phyloP scores from a whole-genome alignment of 176 grass and related monocot species.

The Puccinellia tenuiflora region DNA sequence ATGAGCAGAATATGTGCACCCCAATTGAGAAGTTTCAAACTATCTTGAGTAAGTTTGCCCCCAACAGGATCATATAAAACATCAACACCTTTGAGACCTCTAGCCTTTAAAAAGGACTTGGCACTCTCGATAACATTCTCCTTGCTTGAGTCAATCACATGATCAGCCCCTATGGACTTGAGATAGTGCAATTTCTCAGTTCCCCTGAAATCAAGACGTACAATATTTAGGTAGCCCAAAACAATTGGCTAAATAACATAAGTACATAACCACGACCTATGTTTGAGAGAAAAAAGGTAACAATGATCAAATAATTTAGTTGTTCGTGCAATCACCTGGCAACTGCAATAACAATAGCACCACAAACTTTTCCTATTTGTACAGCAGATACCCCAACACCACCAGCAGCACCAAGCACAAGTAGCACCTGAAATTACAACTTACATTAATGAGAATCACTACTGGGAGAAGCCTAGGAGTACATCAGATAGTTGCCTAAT shows the following conservation, averaged over 20 bases:
- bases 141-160: conserved; percentile 81
- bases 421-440: conserved; percentile 66
- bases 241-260: neutral
- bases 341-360: conserved; percentile 86
- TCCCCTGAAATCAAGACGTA: conserved; percentile 47
- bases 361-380: conserved; percentile 96
- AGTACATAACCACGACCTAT: neutral
- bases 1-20: conserved; percentile 92
- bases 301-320: conserved; percentile 2
- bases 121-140: conserved; percentile 70
- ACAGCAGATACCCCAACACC: conserved; percentile 86
- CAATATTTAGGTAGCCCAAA: neutral
- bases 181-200: conserved; percentile 69
- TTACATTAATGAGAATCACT: neutral
- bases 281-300: neutral
- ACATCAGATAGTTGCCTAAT: neutral
- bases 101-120: conserved; percentile 78
- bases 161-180: conserved; percentile 79
- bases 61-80: conserved; percentile 96
- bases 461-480: neutral
- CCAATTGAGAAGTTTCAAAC: conserved; percentile 94
- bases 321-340: conserved; percentile 51
- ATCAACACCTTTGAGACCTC: conserved; percentile 75
- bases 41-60: conserved; percentile 86
- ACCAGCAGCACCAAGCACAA: conserved; percentile 95